Evolutionary conservation across 1,139 yeast species (phyloP).

Genomic region (Yamadazyma dendronema): DNA sequence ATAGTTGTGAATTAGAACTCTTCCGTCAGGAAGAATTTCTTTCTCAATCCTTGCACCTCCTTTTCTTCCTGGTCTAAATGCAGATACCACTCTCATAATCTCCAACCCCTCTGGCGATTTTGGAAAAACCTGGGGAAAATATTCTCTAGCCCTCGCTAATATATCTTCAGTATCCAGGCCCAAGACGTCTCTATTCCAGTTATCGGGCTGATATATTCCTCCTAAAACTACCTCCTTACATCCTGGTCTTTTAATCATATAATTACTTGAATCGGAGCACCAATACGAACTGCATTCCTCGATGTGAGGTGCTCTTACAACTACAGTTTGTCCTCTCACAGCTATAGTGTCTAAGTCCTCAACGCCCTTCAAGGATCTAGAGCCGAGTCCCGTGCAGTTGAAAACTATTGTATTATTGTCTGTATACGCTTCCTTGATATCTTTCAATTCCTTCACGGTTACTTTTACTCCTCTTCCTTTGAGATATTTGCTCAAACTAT

Average conservation of each 20-base stretch:
- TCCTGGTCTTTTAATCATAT: constrained; percentile 10
- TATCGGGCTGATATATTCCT: constrained; percentile 58
- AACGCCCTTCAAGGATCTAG: constrained; percentile 54
- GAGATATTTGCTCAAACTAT: constrained; percentile 12
- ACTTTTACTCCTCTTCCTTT: constrained; percentile 14
- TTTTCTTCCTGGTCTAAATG: constrained; percentile 65
- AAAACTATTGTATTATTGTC: constrained; percentile 42
- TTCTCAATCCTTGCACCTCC: constrained; percentile 67
- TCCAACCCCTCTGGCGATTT: constrained; percentile 17
- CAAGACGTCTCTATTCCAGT: constrained; percentile 56
- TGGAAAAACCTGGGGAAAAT: constrained; percentile 51
- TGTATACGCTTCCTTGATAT: constrained; percentile 10
- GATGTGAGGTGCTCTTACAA: constrained; percentile 51
- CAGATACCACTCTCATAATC: constrained; percentile 56
- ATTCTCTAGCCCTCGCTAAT: constrained; percentile 49
- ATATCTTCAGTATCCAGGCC: constrained; percentile 56
- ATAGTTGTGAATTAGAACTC: constrained; percentile 43
- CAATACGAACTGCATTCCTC: constrained; percentile 37
- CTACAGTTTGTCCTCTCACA: constrained; percentile 63
- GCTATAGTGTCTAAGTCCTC: constrained; percentile 51
- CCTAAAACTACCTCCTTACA: constrained; percentile 61
- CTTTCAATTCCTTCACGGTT: constrained; percentile 9
- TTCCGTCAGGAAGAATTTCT: constrained; percentile 31
- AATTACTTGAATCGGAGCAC: constrained; percentile 39
- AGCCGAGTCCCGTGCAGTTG: constrained; percentile 66